Base-by-base conservation (phyloP, 345 rosid species). In the Eucalyptus curtisii region DNA sequence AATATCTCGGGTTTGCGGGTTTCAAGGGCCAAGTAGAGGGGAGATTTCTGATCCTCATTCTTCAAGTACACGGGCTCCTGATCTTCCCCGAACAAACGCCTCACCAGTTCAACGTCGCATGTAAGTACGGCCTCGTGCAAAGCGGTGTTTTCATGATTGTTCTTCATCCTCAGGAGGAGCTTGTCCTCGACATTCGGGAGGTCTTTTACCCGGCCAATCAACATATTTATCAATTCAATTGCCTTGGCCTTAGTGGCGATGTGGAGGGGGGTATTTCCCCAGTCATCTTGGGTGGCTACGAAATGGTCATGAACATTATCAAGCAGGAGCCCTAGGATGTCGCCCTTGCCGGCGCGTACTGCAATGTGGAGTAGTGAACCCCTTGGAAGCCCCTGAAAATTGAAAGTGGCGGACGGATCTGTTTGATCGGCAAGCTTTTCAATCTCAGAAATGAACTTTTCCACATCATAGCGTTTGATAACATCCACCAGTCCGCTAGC, bases 1-100 rank as follows among this genome's bases (percentile, higher is more conserved):
- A 59, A 5, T 27, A 59, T 59, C 68, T 27, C 8, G 0, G 0
- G 5, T 0, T 57, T 0, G 64, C 1, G 1, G 3, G 14, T 57
- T 2, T 57, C 64, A 2, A 57, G 64, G 64, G 64, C 64, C 64
- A 57, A 11, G 64, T 57, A 57, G 6, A 57, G 14, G 64, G n/a
- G 64, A 57, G 64, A 57, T 57, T 57, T 57, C n/a, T 25, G 13
- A 57, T 57, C 3, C 64, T 1, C 0, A 5, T 57, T 57, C 64
- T 24, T 5, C 64, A 4, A 57, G 64, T 57, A 57, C 64, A 57
- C 27, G 7, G 64, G 14, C 64, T 57, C 64, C 64, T 0, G 5
- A 57, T 57, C 64, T 57, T 57, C 30, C 13, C 3, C 12, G 7
- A 5, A 57, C 64, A 57, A 10, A 57, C 0, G 64, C 1, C 1